These are phyloP conservation scores for Amanita phalloides DNA, from an alignment of 768 basidiomycete genomes.

Conservation along the genomic window DNA sequence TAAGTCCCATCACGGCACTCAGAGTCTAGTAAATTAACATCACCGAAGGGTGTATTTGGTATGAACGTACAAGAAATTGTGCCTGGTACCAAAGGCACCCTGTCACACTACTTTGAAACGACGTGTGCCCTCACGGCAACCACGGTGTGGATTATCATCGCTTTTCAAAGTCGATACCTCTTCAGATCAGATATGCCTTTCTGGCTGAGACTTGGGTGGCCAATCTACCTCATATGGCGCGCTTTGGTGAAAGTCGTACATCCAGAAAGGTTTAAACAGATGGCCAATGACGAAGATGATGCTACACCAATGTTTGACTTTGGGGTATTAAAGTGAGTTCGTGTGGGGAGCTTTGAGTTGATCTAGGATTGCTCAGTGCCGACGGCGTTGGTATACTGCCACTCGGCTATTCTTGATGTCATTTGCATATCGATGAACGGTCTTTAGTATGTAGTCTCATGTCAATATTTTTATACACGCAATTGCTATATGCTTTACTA, in stretches of 20 bases:
- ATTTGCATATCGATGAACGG: no score
- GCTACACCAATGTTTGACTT: neutral
- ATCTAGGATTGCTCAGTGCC: no score
- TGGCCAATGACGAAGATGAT: neutral
- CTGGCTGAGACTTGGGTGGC: slow-evolving; percentile 26
- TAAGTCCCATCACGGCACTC: slow-evolving; percentile 13
- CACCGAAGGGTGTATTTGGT: slow-evolving; percentile 38
- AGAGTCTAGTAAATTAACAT: neutral
- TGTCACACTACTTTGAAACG: slow-evolving; percentile 29
- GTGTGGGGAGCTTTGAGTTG: neutral
- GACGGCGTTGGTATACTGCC: no score
- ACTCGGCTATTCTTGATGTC: no score
- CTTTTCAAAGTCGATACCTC: slow-evolving; percentile 37
- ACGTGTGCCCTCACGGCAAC: slow-evolving; percentile 36
- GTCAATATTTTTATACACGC: no score
- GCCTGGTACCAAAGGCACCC: slow-evolving; percentile 22
- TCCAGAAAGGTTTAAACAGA: neutral
- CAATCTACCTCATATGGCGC: slow-evolving; percentile 14
- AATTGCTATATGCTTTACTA: no score
- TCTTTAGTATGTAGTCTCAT: no score
- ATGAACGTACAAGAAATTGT: slow-evolving; percentile 46
- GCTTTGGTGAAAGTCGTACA: neutral
- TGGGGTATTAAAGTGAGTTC: neutral
- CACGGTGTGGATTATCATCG: slow-evolving; percentile 48
- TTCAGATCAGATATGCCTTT: slow-evolving; percentile 17